Percentiles rank a stretch among this genome's conserved stretches.
phyloP scores from a whole-genome alignment of 257 asterid genomes.

The Gardenia jasminoides region DNA sequence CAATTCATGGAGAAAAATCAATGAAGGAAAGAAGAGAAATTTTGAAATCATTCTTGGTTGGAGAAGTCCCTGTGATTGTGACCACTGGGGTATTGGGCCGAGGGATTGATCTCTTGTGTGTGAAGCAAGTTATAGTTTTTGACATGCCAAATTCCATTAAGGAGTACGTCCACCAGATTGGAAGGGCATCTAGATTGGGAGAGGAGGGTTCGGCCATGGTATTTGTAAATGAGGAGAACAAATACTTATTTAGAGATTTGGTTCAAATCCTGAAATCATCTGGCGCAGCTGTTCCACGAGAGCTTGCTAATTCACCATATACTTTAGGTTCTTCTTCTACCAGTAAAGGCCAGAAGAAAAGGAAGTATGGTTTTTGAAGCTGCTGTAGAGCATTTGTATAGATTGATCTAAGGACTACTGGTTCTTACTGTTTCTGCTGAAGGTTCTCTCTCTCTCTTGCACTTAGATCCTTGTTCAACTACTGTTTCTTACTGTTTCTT shows the following conservation, averaged over 20 bases:
- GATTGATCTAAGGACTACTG: background rate
- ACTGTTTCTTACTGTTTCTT: background rate
- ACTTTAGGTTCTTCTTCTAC: constrained; percentile 33
- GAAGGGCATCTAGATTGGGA: constrained; percentile 93
- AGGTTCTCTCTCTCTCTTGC: background rate
- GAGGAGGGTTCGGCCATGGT: constrained; percentile 70
- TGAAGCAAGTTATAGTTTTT: constrained; percentile 84
- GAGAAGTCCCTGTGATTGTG: constrained; percentile 67
- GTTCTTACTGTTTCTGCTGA: background rate
- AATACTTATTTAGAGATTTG: constrained; percentile 63
- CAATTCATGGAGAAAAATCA: constrained; percentile 86
- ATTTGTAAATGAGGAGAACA: constrained; percentile 85
- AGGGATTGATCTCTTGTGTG: constrained; percentile 71
- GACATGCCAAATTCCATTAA: constrained; percentile 87
- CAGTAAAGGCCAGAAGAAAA: constrained; percentile 52
- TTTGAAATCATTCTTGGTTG: constrained; percentile 68
- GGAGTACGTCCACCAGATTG: constrained; percentile 91
- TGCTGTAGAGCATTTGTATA: background rate
- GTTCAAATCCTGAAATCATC: constrained; percentile 57
- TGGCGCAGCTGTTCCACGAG: constrained; percentile 76
- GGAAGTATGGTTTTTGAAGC: constrained; percentile 48
- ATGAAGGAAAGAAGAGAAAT: constrained; percentile 91
- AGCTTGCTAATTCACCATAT: constrained; percentile 64
- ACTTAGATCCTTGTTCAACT: background rate
- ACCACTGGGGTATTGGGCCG: constrained; percentile 94